Percentiles rank a stretch among this genome's conserved stretches.
These are phyloP conservation scores for Skeletonema tropicum DNA, from an alignment of 108 stramenopile species.

Conservation along the genomic window DNA sequence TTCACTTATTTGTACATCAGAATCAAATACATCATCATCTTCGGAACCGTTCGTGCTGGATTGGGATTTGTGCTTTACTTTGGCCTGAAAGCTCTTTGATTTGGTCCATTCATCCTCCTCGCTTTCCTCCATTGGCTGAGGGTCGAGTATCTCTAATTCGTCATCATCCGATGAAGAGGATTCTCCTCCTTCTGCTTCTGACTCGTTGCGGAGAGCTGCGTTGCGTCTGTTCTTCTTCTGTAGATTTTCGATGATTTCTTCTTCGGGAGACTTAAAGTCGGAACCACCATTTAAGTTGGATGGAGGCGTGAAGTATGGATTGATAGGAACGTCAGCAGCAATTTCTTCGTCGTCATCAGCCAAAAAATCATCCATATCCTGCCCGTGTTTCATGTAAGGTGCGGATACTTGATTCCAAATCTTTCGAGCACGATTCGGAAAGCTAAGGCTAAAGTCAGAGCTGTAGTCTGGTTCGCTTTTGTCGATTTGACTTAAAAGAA, in stretches of 20 bases:
- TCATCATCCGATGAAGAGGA: constrained; percentile 6
- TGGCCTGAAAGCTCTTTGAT: neutral
- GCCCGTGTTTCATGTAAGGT: constrained; percentile 50
- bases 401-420: constrained; percentile 61
- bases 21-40: constrained; percentile 6
- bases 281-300: neutral
- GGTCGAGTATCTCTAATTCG: neutral
- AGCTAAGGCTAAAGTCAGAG: constrained; percentile 56
- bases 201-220: neutral
- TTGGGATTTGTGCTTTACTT: constrained; percentile 1
- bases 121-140: constrained; percentile 21
- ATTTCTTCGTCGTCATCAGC: constrained; percentile 42
- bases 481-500: constrained; percentile 56
- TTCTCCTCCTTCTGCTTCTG: neutral
- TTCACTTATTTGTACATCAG: too few species aligned
- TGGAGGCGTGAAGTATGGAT: neutral
- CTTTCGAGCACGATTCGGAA: constrained; percentile 43
- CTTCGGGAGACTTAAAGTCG: constrained; percentile 9
- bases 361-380: constrained; percentile 69
- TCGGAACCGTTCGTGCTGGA: constrained; percentile 5
- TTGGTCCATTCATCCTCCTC: constrained; percentile 25
- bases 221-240: constrained; percentile 4
- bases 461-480: constrained; percentile 31
- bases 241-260: neutral
- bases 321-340: neutral